These are phyloP conservation scores for Cadophora malorum DNA, from an alignment of 2,329 filamentous ascomycete genomes.

Conservation along the genomic window DNA sequence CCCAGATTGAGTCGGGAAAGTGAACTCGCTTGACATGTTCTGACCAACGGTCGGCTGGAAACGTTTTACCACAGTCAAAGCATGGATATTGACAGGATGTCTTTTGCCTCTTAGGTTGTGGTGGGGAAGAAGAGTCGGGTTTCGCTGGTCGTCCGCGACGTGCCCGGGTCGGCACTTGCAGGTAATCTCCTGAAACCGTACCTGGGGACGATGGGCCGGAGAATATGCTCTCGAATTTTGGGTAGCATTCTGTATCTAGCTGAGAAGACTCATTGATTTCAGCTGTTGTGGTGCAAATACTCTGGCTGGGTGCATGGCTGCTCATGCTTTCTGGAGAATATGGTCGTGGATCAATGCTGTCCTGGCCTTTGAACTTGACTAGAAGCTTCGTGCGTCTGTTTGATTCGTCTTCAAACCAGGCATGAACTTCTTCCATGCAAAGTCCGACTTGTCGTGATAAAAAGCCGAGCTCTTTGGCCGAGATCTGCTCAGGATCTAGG, in stretches of 20 bases:
- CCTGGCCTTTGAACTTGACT: constrained; percentile 9
- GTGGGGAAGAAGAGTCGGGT: not conserved
- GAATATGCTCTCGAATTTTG: constrained; percentile 13
- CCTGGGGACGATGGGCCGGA: constrained; percentile 14
- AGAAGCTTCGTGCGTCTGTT: constrained; percentile 23
- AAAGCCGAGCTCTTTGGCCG: constrained; percentile 20
- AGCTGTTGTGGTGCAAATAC: not conserved
- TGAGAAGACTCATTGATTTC: not conserved
- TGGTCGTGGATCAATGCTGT: constrained; percentile 13
- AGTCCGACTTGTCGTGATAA: constrained; percentile 24
- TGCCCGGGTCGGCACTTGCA: constrained; percentile 7
- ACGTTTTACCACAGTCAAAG: constrained; percentile 17
- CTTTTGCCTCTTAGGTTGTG: constrained; percentile 23
- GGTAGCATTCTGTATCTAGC: constrained; percentile 3
- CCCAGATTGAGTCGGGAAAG: constrained; percentile 23
- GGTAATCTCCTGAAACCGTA: not conserved
- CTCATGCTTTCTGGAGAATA: constrained; percentile 23
- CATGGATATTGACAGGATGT: constrained; percentile 21
- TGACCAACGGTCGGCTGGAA: constrained; percentile 20
- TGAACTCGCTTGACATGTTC: constrained; percentile 29
- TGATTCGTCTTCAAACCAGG: constrained; percentile 30
- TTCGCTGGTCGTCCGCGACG: constrained; percentile 18
- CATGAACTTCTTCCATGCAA: constrained; percentile 28
- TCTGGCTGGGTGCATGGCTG: not conserved
- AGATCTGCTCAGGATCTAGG: constrained; percentile 19